Base-by-base conservation (phyloP, 345 rosid genomes). In the Mallotus nudiflorus region DNA sequence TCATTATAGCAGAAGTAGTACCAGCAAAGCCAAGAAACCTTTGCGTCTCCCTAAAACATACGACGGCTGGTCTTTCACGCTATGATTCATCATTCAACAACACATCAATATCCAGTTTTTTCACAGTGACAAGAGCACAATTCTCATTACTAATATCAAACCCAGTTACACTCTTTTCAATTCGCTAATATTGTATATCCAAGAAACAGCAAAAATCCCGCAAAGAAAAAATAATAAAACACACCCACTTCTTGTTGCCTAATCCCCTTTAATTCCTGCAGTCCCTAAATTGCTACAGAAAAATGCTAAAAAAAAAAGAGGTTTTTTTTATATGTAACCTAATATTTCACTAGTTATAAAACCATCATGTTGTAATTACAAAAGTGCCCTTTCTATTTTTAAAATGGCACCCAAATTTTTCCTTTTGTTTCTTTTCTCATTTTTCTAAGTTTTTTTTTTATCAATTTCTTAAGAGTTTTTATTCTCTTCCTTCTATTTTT, bases 141-240 rank as follows among this genome's bases (percentile, higher is more conserved):
- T 88, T 90, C 81, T 90, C 96, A 50, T 85, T 88, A 18, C 96
- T 91, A 56, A 90, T 83, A 73, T 90, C 96, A 70, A 90, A 85
- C 52, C 96, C 96, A 62, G 86, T 75, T 75, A 85, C 91, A 76
- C 90, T 84, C 93, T 88, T 88, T 68, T 78, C 68, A 56, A 66
- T 33, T 60, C 58, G 44, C 49, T 42, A 65, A 50, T 22, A 44
- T 40, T 52, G 40, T 57, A 29, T 65, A 46, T 50, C 66, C 28
- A 55, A 4, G 51, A 56, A 62, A 60, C 50, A 52, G 71, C 66
- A 42, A 5, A 42, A 42, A 5, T 9, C 31, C 74, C 37, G 13
- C 46, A 10, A 54, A 63, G 19, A 62, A 49, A 65, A 37, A 22
- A 62, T 66, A 33, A 33, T 19, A 33, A 63, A 63, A 16, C 25